A percentile compares a stretch with the other conserved stretches of the same genome.
Conservation (phyloP, 2,329 filamentous ascomycete species). For the Fusarium tricinctum region DNA sequence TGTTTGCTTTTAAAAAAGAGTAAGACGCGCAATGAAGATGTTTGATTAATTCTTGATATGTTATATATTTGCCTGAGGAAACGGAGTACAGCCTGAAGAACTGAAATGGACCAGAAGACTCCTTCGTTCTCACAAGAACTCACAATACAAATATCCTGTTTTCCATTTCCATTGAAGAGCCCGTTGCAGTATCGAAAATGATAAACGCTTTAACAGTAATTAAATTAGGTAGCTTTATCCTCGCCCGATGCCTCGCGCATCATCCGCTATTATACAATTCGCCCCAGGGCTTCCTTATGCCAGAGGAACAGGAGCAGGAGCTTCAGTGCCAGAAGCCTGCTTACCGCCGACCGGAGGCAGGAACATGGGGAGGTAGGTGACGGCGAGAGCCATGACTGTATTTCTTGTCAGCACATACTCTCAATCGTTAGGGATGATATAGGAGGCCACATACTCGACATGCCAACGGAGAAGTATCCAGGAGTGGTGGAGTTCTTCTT, state of each 20-base stretch:
- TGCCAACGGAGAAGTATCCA: conserved; percentile 78
- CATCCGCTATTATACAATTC: conserved; percentile 20
- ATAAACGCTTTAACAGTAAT: conserved; percentile 30
- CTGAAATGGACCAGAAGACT: conserved; percentile 3
- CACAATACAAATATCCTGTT: conserved; percentile 12
- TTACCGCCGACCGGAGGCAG: conserved; percentile 57
- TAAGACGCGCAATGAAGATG: not conserved
- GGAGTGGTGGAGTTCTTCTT: conserved; percentile 77
- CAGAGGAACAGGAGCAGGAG: conserved; percentile 45
- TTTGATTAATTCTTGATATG: not conserved
- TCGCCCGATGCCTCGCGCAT: not conserved
- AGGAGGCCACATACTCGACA: conserved; percentile 73
- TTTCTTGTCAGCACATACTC: conserved; percentile 22
- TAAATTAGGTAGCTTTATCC: conserved; percentile 1
- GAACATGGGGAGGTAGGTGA: conserved; percentile 67
- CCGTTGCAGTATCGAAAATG: conserved; percentile 1
- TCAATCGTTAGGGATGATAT: not conserved
- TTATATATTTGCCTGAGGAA: not conserved
- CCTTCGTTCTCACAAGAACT: conserved; percentile 19
- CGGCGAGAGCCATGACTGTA: conserved; percentile 71
- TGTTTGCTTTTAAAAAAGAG: not conserved
- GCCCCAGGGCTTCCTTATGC: conserved; percentile 14
- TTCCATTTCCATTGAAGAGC: not conserved
- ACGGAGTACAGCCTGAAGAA: not conserved
- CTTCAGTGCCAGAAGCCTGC: conserved; percentile 53